A percentile compares a stretch with the other conserved stretches of the same genome.
Evolutionary conservation across 2,329 filamentous ascomycete species (phyloP).

Genomic region (Ophiostoma piceae): DNA sequence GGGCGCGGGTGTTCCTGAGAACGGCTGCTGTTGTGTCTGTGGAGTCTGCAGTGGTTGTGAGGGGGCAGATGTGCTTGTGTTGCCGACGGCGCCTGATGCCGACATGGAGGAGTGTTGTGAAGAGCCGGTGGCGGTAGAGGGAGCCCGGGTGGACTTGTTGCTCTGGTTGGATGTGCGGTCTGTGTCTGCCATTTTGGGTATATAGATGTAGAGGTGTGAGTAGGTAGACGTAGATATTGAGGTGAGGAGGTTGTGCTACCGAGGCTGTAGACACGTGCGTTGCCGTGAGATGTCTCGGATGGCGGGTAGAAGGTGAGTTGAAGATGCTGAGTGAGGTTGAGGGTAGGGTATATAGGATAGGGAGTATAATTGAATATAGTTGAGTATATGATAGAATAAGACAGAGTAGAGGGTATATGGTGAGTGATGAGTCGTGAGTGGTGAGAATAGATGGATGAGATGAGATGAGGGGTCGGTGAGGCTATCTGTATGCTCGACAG

Average conservation of each 20-base stretch:
- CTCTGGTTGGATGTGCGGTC: constrained; percentile 56
- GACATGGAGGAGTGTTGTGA: constrained; percentile 59
- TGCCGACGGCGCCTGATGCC: not conserved
- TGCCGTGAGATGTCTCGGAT: not conserved
- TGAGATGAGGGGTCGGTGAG: not conserved
- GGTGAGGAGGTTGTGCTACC: not conserved
- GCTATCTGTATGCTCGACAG: not conserved
- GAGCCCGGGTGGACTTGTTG: constrained; percentile 52
- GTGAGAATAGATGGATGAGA: not conserved
- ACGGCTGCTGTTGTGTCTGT: not conserved
- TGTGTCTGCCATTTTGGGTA: constrained; percentile 28
- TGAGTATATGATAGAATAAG: not conserved
- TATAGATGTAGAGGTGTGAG: not conserved
- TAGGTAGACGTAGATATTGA: not conserved
- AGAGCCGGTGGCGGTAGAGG: constrained; percentile 49
- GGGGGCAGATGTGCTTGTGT: not conserved
- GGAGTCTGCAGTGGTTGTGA: not conserved
- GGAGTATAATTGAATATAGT: not conserved
- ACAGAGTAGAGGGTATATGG: not conserved
- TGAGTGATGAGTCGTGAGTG: too few species aligned
- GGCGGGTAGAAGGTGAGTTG: not conserved
- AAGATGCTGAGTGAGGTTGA: too few species aligned
- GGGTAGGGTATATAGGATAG: too few species aligned
- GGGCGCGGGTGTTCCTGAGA: constrained; percentile 33
- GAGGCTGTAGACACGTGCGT: not conserved